Conservation (phyloP, 768 basidiomycete species). For the Neoboletus subvelutipes region DNA sequence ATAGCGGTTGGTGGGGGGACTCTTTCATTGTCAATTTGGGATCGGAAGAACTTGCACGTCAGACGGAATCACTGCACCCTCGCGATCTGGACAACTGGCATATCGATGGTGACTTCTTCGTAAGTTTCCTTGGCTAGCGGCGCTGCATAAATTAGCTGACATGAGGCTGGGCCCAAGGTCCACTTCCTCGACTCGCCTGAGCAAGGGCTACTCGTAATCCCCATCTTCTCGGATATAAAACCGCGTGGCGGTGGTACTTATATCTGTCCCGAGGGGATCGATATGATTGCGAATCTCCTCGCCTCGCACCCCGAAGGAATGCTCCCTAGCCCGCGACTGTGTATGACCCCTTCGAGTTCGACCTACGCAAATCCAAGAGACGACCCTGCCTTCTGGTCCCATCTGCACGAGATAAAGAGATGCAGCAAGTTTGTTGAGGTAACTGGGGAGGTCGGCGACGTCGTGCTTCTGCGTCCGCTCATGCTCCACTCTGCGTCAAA, state of each 20-base stretch:
- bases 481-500: conserved; percentile 66
- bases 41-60: conserved; percentile 6
- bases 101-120: conserved; percentile 8
- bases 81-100: conserved; percentile 4
- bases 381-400: conserved; percentile 1
- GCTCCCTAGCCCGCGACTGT: neutral
- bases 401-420: conserved; percentile 4
- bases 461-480: conserved; percentile 46
- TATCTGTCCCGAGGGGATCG: conserved; percentile 4
- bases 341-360: conserved; percentile 7
- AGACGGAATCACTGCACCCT: neutral
- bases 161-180: neutral
- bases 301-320: conserved; percentile 3
- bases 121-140: neutral
- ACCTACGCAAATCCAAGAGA: conserved; percentile 3
- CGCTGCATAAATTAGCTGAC: neutral
- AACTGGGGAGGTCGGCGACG: conserved; percentile 8
- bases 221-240: conserved; percentile 11
- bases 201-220: conserved; percentile 1
- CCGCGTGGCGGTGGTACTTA: conserved; percentile 2
- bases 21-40: conserved; percentile 13
- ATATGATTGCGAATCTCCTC: conserved; percentile 6
- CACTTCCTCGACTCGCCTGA: conserved; percentile 15
- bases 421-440: conserved; percentile 1
- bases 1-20: conserved; percentile 3